Evolutionary conservation across 23 red algal species (phyloP).

Genomic region (Agarophyton chilense): DNA sequence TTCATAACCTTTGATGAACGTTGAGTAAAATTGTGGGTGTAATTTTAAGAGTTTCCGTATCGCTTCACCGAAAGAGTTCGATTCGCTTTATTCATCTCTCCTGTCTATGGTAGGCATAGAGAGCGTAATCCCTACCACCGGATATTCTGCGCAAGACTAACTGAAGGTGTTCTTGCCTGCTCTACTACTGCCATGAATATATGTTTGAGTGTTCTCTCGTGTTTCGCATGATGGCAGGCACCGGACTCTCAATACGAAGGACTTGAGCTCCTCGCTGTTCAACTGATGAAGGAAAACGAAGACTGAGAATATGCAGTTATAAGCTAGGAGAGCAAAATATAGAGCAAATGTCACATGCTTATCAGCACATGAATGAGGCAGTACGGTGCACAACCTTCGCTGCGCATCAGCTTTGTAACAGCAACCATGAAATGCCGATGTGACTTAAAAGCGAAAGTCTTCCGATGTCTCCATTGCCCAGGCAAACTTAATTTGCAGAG

Average conservation of each 20-base stretch:
- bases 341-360: background rate
- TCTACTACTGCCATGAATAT: background rate
- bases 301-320: background rate
- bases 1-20: background rate
- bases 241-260: background rate
- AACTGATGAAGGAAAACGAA: background rate
- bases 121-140: background rate
- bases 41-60: background rate
- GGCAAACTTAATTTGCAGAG: slow-evolving; percentile 88
- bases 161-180: background rate
- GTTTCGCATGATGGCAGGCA: background rate
- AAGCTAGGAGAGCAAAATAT: background rate
- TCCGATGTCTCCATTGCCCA: slow-evolving; percentile 95
- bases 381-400: background rate
- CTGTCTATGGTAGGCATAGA: background rate
- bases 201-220: background rate
- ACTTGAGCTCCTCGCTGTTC: background rate
- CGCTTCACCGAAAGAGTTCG: background rate
- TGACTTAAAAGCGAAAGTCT: slow-evolving; percentile 55
- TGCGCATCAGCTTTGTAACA: background rate
- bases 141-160: background rate
- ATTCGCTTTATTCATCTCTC: background rate
- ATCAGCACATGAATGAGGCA: background rate
- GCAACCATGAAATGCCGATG: background rate
- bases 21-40: background rate